These are phyloP conservation scores for Cotoneaster glaucophyllus DNA, from an alignment of 306 rosid species.

Conservation along the genomic window DNA sequence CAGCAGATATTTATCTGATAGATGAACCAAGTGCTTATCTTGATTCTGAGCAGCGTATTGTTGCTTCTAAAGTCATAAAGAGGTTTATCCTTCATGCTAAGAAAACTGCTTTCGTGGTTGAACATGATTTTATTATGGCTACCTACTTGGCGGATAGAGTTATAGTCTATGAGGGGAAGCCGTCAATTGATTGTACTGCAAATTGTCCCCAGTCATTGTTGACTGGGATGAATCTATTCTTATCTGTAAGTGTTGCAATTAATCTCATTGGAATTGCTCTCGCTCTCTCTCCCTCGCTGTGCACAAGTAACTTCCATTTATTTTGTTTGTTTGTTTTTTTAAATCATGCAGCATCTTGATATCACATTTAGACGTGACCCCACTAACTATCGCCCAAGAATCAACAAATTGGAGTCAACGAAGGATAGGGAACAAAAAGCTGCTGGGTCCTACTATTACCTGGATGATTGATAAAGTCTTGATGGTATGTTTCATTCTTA, in stretches of 20 bases:
- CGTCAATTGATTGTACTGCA: conserved; percentile 83
- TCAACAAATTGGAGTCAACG: conserved; percentile 81
- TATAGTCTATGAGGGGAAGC: conserved; percentile 83
- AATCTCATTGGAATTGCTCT: background rate
- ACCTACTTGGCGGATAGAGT: conserved; percentile 98
- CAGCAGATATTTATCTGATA: conserved; percentile 91
- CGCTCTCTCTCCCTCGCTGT: background rate
- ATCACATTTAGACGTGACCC: conserved; percentile 97
- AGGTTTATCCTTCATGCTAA: conserved; percentile 97
- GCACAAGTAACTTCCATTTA: background rate
- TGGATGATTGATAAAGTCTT: conserved; percentile 53
- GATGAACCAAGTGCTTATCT: conserved; percentile 99
- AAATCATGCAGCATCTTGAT: conserved; percentile 51
- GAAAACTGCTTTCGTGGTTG: conserved; percentile 96
- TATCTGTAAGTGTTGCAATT: conserved; percentile 31
- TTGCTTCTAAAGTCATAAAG: conserved; percentile 93
- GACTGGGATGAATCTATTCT: conserved; percentile 97
- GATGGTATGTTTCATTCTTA: background rate
- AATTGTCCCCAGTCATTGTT: conserved; percentile 86
- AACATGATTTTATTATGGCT: conserved; percentile 98
- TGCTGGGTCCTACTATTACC: conserved; percentile 92
- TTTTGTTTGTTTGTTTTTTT: background rate
- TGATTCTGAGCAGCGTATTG: conserved; percentile 96
- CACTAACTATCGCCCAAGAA: conserved; percentile 86
- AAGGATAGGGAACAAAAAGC: conserved; percentile 88